phyloP scores from a whole-genome alignment of 2,329 filamentous ascomycete species.

The Fusarium sp. region DNA sequence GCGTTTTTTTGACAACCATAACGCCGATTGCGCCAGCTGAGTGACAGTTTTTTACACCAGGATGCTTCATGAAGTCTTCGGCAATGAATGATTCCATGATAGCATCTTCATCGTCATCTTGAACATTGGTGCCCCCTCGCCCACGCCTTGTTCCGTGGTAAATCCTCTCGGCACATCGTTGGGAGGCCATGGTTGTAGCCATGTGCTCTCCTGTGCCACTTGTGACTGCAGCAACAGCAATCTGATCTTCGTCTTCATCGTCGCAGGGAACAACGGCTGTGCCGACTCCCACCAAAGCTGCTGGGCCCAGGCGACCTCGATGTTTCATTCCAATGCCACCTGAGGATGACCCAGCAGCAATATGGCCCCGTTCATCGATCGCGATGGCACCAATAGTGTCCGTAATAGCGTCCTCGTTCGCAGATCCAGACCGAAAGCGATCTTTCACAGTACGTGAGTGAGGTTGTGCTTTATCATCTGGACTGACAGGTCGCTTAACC shows the following conservation, averaged over 20 bases:
- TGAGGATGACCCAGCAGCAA: constrained; percentile 95
- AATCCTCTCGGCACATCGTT: constrained; percentile 87
- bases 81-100: constrained; percentile 83
- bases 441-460: constrained; percentile 38
- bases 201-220: constrained; percentile 98
- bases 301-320: constrained; percentile 89
- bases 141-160: constrained; percentile 78
- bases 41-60: constrained; percentile 83
- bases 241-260: constrained; percentile 76
- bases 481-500: constrained; percentile 55
- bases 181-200: constrained; percentile 93
- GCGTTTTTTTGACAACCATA: constrained; percentile 88
- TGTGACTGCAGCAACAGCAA: constrained; percentile 86
- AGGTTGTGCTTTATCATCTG: constrained; percentile 28
- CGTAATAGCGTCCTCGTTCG: constrained; percentile 76
- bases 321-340: constrained; percentile 99
- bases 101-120: constrained; percentile 82
- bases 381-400: constrained; percentile 98
- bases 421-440: constrained; percentile 39
- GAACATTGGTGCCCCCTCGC: constrained; percentile 72
- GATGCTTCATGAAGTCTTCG: constrained; percentile 94
- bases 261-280: constrained; percentile 89
- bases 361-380: constrained; percentile 86
- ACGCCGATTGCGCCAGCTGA: constrained; percentile 92
- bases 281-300: constrained; percentile 91